Conservation (phyloP, 345 rosid species). For the Turritis glabra region DNA sequence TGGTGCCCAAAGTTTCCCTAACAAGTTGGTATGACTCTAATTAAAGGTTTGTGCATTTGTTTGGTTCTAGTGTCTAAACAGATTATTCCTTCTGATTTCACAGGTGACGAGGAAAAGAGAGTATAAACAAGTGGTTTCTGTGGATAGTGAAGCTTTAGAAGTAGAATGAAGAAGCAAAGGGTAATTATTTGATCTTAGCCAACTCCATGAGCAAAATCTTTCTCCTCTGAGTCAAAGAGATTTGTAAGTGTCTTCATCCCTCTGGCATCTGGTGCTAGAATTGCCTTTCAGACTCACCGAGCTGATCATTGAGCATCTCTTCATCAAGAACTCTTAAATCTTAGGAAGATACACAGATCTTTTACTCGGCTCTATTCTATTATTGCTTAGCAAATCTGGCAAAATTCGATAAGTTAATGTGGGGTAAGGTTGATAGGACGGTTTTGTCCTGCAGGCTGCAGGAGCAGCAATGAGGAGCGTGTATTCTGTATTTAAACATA, state of each 20-base stretch:
- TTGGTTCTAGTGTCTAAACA: not conserved
- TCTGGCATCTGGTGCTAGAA: not conserved
- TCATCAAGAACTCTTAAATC: conserved; percentile 12
- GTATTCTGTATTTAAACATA: not conserved
- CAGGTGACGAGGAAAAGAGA: conserved; percentile 39
- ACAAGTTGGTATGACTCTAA: conserved; percentile 37
- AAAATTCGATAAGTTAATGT: not conserved
- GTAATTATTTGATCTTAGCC: conserved; percentile 21
- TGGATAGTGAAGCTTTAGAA: conserved; percentile 28
- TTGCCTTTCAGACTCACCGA: not conserved
- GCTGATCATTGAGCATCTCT: conserved; percentile 3
- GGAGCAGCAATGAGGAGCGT: conserved; percentile 14
- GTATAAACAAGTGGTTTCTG: conserved; percentile 26
- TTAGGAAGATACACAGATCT: not conserved
- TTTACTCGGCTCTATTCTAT: not conserved
- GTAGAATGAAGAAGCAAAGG: conserved; percentile 28
- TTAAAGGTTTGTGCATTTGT: not conserved
- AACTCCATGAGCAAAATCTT: conserved; percentile 4
- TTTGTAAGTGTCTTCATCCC: not conserved
- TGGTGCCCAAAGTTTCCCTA: conserved; percentile 21
- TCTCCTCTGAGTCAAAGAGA: not conserved
- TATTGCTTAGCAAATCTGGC: not conserved
- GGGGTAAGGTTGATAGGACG: not conserved
- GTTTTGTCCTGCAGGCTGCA: not conserved
- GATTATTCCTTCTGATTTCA: not conserved